Percentiles rank a stretch among this genome's conserved stretches.
phyloP scores from a whole-genome alignment of 805 yeast species.

The Candida maltosa region DNA sequence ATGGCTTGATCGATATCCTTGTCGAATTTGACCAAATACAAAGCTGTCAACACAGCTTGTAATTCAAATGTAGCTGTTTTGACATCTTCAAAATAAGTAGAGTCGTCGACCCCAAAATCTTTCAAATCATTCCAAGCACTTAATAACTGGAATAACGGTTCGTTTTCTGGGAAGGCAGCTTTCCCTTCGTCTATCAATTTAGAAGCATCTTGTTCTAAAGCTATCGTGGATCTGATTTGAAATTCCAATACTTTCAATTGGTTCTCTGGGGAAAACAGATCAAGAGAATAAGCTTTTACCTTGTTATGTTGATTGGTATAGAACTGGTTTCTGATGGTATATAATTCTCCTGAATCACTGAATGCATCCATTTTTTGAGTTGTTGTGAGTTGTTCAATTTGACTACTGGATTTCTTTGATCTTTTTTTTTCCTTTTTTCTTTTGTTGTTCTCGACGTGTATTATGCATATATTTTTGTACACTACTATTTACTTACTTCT shows the following conservation, averaged over 20 bases:
- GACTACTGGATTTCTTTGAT: not conserved
- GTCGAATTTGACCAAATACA: slow-evolving; percentile 33
- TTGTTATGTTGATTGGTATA: slow-evolving; percentile 55
- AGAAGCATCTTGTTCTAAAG: slow-evolving; percentile 37
- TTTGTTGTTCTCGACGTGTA: not conserved
- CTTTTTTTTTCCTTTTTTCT: not conserved
- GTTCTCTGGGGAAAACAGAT: slow-evolving; percentile 34
- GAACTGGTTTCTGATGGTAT: slow-evolving; percentile 54
- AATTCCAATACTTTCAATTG: slow-evolving; percentile 38
- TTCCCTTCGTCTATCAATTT: slow-evolving; percentile 34
- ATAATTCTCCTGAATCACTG: slow-evolving; percentile 49
- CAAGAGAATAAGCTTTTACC: slow-evolving; percentile 35
- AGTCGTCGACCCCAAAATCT: slow-evolving; percentile 40
- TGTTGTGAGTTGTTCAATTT: not conserved
- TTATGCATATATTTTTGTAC: not conserved
- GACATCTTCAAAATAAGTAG: slow-evolving; percentile 40
- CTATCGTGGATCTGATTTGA: slow-evolving; percentile 38
- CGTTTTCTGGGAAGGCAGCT: slow-evolving; percentile 29
- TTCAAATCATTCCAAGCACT: slow-evolving; percentile 42
- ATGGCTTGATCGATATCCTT: slow-evolving; percentile 38
- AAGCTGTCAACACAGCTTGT: slow-evolving; percentile 39
- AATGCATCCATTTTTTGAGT: slow-evolving; percentile 29
- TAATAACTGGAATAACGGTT: slow-evolving; percentile 32
- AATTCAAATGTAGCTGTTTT: slow-evolving; percentile 31
- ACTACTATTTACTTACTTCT: not conserved